Base-by-base conservation (phyloP, 2,329 filamentous ascomycete species). In the Nemania diffusa region DNA sequence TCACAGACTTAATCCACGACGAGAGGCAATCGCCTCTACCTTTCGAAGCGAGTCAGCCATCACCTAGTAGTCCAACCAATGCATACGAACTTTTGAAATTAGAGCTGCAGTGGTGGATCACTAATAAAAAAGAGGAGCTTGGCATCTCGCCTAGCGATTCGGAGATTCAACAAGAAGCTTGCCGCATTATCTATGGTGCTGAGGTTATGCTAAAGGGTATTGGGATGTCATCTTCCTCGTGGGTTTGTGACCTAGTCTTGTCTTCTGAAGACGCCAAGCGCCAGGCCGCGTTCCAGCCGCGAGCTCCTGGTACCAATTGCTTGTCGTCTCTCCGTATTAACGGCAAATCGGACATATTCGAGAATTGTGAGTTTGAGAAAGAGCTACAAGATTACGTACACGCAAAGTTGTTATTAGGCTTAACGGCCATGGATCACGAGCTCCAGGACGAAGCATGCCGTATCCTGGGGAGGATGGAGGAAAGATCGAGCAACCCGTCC, bases 41-140 rank as follows among this genome's bases (percentile, higher is more conserved):
- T 26, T 89, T 81, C 74, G 79, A 81, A 73, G 85, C 85, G 42
- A 82, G 80, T 67, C 78, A 79, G 11, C 78, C 79, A 32, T 76
- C 82, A 2, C 78, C 81, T 0, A 80, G 83, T 65, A 81, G 83
- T 8, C 84, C 86, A 1, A 82, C 83, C 20, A 88, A 86, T 70
- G 85, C 86, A n/a, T 90, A 88, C 74, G 88, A 90, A 71, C 79
- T 89, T 27, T 80, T 90, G 72, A 89, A 89, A 72, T 76, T 84
- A 61, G 87, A 89, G 72, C 74, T 90, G 68, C 80, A 83, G 42
- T 83, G 85, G 74, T 90, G 84, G 78, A 78, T 82, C 34, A 73
- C 80, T 53, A 83, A 84, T 65, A 79, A 81, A 57, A 77, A 76
- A 17, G 80, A 85, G 22, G 78, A 82, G 40, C 79, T 79, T 17